These are phyloP conservation scores for Oidiodendron maius DNA, from an alignment of 495 filamentous ascomycete genomes.

Conservation along the genomic window DNA sequence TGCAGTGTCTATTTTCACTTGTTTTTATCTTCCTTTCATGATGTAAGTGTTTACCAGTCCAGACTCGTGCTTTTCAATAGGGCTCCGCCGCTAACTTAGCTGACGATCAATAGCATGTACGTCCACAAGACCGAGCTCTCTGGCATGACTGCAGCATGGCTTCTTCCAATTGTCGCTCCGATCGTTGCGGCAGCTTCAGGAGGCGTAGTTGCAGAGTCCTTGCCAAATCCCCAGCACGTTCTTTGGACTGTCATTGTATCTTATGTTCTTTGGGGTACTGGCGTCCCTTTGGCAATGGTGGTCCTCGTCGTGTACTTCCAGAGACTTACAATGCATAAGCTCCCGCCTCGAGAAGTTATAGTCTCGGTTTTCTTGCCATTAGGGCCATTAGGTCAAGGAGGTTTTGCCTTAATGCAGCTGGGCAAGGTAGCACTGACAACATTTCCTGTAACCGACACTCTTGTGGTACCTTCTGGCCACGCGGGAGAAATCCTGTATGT, in stretches of 20 bases:
- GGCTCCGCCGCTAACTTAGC: constrained; percentile 2
- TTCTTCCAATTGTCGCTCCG: constrained; percentile 53
- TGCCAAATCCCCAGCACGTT: constrained; percentile 45
- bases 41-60: constrained; percentile 42
- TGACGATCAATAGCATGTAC: constrained; percentile 23
- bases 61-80: no score
- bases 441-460: constrained; percentile 43
- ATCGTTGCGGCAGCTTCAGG: constrained; percentile 56
- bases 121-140: constrained; percentile 24
- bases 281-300: constrained; percentile 47
- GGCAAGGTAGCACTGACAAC: constrained; percentile 42
- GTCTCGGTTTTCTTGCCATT: constrained; percentile 57
- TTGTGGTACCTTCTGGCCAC: constrained; percentile 22
- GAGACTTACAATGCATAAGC: constrained; percentile 48
- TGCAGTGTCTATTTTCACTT: constrained; percentile 40
- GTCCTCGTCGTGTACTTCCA: constrained; percentile 57
- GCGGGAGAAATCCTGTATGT: constrained; percentile 49
- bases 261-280: constrained; percentile 57
- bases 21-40: constrained; percentile 48
- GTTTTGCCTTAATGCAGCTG: constrained; percentile 50
- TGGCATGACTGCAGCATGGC: constrained; percentile 52
- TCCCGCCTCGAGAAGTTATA: constrained; percentile 53
- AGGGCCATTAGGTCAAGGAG: constrained; percentile 54
- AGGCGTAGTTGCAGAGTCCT: constrained; percentile 44
- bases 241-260: constrained; percentile 49